Base-by-base conservation (phyloP, 192 early-diverging fungal genomes). In the Blastocladiella britannica region DNA sequence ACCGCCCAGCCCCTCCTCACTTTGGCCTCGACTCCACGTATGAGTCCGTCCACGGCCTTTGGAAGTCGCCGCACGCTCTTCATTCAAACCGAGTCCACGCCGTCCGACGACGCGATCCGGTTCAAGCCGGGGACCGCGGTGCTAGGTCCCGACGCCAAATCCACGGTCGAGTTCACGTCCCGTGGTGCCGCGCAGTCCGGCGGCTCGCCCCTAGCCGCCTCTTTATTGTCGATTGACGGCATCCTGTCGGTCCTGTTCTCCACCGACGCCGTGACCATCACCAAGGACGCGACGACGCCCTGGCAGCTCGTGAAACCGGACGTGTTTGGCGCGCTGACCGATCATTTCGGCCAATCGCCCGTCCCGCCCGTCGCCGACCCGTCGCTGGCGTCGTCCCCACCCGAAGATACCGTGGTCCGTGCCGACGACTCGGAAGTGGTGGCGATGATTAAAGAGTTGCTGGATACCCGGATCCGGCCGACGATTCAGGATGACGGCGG, bases 281-380 rank as follows among this genome's bases (percentile, higher is more conserved):
- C 86, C 55, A 97, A 94, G 68, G 81, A 92, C 59, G 65, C 74
- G 43, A 84, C 85, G 56, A 79, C 74, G n/a, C 80, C 84, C 55
- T 99, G 95, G 95, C 89, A 88, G 68, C 67, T 99, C 57, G 85
- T 97, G 83, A 95, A 95, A 62, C 94, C 94, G 9, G 94, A 98
- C 47, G 76, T 99, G 29, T 99, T 93, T 60, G 83, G 85, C 3
- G 76, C 85, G 52, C 95, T 99, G 56, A 97, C 95, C 91, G 86
- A 90, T 53, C 83, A 84, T 37, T 93, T 86, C 63, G 76, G 88
- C 0, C 84, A 89, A 0, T 92, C 88, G 0, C 69, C 86, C 28
- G 80, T 86, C n/a, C 74, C 94, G 26, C 65, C 67, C 22, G 69
- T 81, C 30, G 74, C 80, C 43, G 66, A 65, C 12, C 70, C 73